A percentile compares a stretch with the other conserved stretches of the same genome.
phyloP scores from a whole-genome alignment of 1,284 basidiomycete species.

The Leccinum solheimii region DNA sequence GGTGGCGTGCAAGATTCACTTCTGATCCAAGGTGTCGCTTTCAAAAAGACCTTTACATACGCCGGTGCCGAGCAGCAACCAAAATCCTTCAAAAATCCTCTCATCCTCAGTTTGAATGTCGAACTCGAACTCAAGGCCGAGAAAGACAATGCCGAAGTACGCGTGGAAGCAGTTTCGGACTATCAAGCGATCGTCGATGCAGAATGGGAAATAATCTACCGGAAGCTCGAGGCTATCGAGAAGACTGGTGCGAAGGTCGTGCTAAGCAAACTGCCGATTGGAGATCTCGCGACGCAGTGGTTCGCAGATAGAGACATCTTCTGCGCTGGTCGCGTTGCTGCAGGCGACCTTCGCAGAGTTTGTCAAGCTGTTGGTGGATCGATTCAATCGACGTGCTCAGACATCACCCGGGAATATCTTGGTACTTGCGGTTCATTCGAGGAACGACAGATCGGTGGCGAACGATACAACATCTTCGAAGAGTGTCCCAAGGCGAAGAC shows the following conservation, averaged over 20 bases:
- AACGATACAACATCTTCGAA: slow-evolving; percentile 96
- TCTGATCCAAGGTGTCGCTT: slow-evolving; percentile 88
- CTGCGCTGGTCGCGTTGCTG: slow-evolving; percentile 94
- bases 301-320: slow-evolving; percentile 99
- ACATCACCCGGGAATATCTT: slow-evolving; percentile 88
- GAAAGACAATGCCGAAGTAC: slow-evolving; percentile 98
- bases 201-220: slow-evolving; percentile 99
- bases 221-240: slow-evolving; percentile 95
- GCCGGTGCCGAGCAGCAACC: slow-evolving; percentile 99
- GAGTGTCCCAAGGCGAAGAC: slow-evolving; percentile 96
- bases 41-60: slow-evolving; percentile 99
- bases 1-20: slow-evolving; percentile 98
- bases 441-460: slow-evolving; percentile 95
- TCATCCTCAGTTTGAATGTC: slow-evolving; percentile 94
- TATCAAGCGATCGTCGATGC: slow-evolving; percentile 99
- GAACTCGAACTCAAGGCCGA: slow-evolving; percentile 99
- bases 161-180: slow-evolving; percentile 94
- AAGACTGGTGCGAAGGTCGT: slow-evolving; percentile 98
- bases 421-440: slow-evolving; percentile 92
- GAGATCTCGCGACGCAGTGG: slow-evolving; percentile 98
- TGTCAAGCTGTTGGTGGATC: slow-evolving; percentile 96
- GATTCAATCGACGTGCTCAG: slow-evolving; percentile 93
- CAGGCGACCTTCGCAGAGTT: slow-evolving; percentile 90
- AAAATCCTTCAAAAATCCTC: slow-evolving; percentile 87
- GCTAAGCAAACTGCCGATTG: slow-evolving; percentile 96